Conservation (phyloP, 306 rosid genomes). For the Sophora flavescens region DNA sequence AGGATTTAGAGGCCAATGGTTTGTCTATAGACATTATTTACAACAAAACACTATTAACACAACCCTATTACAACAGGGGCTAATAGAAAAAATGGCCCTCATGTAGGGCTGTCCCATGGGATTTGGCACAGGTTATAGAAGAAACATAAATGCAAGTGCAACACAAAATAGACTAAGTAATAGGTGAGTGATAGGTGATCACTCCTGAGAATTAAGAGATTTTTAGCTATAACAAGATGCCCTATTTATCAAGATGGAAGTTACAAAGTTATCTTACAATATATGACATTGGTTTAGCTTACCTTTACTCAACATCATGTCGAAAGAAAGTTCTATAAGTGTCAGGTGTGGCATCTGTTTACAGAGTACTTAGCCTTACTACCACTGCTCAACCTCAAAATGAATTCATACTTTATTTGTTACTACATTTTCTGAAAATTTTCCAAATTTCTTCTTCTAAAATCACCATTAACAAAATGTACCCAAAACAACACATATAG, state of each 20-base stretch:
- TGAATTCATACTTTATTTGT: constrained; percentile 21
- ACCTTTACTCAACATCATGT: background rate
- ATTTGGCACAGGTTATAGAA: too few relatives aligned
- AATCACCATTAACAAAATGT: background rate
- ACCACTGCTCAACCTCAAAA: constrained; percentile 2
- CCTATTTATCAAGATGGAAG: background rate
- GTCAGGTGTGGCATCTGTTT: background rate
- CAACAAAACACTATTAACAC: too few relatives aligned
- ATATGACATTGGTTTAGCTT: background rate
- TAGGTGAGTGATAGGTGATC: too few relatives aligned
- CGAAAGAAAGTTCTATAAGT: background rate
- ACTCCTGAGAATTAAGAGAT: background rate
- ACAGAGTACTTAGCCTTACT: background rate
- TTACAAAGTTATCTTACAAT: background rate
- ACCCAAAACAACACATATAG: background rate
- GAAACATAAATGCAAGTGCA: too few relatives aligned
- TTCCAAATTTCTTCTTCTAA: constrained; percentile 15
- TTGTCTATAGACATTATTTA: too few relatives aligned
- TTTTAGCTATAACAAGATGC: background rate
- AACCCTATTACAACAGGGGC: too few relatives aligned
- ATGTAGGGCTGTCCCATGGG: too few relatives aligned
- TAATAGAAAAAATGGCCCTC: too few relatives aligned
- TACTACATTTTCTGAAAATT: background rate
- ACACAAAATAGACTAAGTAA: too few relatives aligned
- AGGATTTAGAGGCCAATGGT: too few relatives aligned